A percentile compares a stretch with the other conserved stretches of the same genome.
Evolutionary conservation across 495 filamentous ascomycete genomes (phyloP).

Genomic region (Neurospora tetraspora): DNA sequence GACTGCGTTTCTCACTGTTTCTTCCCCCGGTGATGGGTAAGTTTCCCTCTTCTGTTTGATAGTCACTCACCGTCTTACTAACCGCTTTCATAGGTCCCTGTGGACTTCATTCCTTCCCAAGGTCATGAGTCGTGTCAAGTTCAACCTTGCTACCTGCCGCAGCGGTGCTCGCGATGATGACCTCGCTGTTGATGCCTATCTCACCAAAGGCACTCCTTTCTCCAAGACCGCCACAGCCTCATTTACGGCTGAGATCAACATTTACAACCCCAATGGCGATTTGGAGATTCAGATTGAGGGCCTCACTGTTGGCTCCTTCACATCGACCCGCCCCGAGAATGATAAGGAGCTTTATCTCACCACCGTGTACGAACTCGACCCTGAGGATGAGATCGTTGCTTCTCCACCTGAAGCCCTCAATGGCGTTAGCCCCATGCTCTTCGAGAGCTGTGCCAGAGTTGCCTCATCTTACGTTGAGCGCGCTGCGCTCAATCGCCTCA

Average conservation of each 20-base stretch:
- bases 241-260: slow-evolving; percentile 26
- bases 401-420: background rate
- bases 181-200: slow-evolving; percentile 27
- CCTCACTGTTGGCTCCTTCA: slow-evolving; percentile 27
- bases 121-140: slow-evolving; percentile 22
- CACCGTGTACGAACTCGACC: slow-evolving; percentile 30
- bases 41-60: background rate
- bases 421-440: slow-evolving; percentile 11
- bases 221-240: slow-evolving; percentile 17
- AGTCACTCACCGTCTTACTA: background rate
- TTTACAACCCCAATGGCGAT: slow-evolving; percentile 24
- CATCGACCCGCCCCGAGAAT: slow-evolving; percentile 26
- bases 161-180: slow-evolving; percentile 5
- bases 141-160: slow-evolving; percentile 29
- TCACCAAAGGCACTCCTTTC: slow-evolving; percentile 15
- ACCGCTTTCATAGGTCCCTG: slow-evolving; percentile 10
- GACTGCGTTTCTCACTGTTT: slow-evolving; percentile 31
- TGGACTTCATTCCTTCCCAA: slow-evolving; percentile 37
- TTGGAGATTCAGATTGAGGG: slow-evolving; percentile 34
- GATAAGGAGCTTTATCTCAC: slow-evolving; percentile 35
- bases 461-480: slow-evolving; percentile 21
- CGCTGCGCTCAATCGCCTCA: background rate
- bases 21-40: slow-evolving; percentile 32
- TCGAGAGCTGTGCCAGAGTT: slow-evolving; percentile 29
- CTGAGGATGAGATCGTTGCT: slow-evolving; percentile 27